Conservation (phyloP, 1,284 basidiomycete species). For the Sporisorium scitamineum region DNA sequence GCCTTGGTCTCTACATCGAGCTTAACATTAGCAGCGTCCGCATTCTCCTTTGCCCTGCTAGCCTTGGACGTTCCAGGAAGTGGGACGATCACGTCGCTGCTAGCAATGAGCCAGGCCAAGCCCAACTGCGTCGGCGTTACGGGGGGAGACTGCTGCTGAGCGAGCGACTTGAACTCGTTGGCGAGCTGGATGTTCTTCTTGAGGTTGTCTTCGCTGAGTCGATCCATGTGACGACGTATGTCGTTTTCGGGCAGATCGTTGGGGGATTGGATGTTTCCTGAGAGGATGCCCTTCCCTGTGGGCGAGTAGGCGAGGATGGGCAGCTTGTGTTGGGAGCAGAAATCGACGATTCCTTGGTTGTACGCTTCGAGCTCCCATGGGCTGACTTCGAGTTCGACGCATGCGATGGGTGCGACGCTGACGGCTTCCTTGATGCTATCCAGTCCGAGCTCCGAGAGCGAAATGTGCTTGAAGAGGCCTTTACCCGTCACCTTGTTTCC, state of each 20-base stretch:
- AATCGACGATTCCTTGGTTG: constrained; percentile 69
- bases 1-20: constrained; percentile 55
- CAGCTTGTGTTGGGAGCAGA: constrained; percentile 72
- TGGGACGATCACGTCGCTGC: constrained; percentile 73
- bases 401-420: constrained; percentile 70
- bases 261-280: constrained; percentile 73
- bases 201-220: constrained; percentile 73
- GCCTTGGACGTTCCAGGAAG: constrained; percentile 73
- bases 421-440: constrained; percentile 53
- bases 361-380: constrained; percentile 74
- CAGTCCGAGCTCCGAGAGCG: constrained; percentile 59
- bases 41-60: constrained; percentile 63
- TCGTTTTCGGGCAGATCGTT: constrained; percentile 75
- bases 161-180: constrained; percentile 70
- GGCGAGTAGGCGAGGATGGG: constrained; percentile 76
- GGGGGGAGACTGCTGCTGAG: constrained; percentile 25
- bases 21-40: constrained; percentile 55
- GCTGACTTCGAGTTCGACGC: constrained; percentile 77
- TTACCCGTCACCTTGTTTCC: constrained; percentile 45
- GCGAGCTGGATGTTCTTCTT: constrained; percentile 75
- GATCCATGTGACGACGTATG: constrained; percentile 70
- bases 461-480: constrained; percentile 61
- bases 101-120: constrained; percentile 74
- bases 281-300: constrained; percentile 73
- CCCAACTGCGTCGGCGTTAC: constrained; percentile 75